Evolutionary conservation across 1,284 basidiomycete genomes (phyloP), one percentile per base, ranked within the genome.

Genomic region (Leccinum pachyderme): DNA sequence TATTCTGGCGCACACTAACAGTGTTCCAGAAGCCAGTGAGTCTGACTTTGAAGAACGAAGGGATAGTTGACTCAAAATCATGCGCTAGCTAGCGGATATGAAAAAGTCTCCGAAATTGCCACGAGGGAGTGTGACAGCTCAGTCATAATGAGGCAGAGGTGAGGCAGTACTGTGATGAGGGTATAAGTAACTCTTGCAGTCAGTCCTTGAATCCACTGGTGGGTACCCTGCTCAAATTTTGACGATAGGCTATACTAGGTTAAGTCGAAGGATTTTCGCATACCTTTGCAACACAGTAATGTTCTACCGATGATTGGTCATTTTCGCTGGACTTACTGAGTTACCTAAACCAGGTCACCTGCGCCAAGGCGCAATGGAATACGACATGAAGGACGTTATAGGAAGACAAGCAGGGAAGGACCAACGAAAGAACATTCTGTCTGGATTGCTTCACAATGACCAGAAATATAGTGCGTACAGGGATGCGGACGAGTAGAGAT

Each of bases 401-500:
- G n/a, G 47, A 3, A 18, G 1, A 9, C 65, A 66, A 47, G 43
- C 63, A 2, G 50, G 18, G 8, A 49, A 41, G 8, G 54, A 63
- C 0, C 54, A 49, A 9, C 11, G 41, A 5, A 62, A 61, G 7
- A 57, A 69, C 13, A 50, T 48, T 7, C 54, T 63, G 47, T 65
- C 65, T 2, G 56, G 67, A 44, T 18, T 64, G 15, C 51, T 69
- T 27, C 58, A 53, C n/a, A 52, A 67, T 47, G 53, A 67, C 2
- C 63, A 44, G 3, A 48, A 59, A 4, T 57, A 54, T 33, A 52
- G 64, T 69, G 33, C 7, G 61, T 31, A 0, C 29, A 18, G 0
- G 11, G 9, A 44, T 31, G 41, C n/a, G n/a, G 1, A 8, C 29
- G 9, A n/a, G n/a, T 24, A 7, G 37, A 4, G 11, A 12, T 24